Conservation (phyloP, 1,139 yeast genomes). For the Yamadazyma sp. region DNA sequence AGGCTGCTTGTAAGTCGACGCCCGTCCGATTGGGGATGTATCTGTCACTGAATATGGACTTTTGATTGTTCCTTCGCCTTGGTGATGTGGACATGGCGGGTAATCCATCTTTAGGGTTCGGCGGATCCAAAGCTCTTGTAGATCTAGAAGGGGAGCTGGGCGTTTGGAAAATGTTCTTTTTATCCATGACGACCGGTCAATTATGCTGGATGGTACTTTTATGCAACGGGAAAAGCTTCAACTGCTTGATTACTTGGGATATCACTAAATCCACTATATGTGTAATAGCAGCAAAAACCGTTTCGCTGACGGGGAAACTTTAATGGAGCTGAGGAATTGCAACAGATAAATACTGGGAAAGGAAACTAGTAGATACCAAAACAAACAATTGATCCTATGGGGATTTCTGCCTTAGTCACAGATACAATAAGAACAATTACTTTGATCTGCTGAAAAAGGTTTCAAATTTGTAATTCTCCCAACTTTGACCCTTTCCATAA, state of each 20-base stretch:
- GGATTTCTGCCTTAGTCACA: too few species aligned
- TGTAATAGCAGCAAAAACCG: background rate
- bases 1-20: conserved; percentile 84
- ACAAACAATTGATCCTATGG: too few species aligned
- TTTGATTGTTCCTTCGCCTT: conserved; percentile 39
- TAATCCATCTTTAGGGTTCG: conserved; percentile 26
- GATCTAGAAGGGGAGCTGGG: conserved; percentile 45
- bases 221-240: background rate
- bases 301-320: background rate
- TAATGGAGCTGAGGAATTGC: too few species aligned
- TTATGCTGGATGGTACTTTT: too few species aligned
- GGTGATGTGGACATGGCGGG: conserved; percentile 35
- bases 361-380: too few species aligned
- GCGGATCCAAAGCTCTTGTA: conserved; percentile 36
- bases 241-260: too few species aligned
- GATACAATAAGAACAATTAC: too few species aligned
- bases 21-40: conserved; percentile 87
- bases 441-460: background rate
- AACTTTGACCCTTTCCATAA: background rate
- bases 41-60: conserved; percentile 68
- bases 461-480: background rate
- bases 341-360: too few species aligned
- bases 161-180: conserved; percentile 28
- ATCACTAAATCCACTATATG: too few species aligned
- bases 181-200: conserved; percentile 8